Evolutionary conservation across 352 stramenopile genomes (phyloP), one percentile per base, ranked within the genome.

Genomic region (Phytopythium litorale): DNA sequence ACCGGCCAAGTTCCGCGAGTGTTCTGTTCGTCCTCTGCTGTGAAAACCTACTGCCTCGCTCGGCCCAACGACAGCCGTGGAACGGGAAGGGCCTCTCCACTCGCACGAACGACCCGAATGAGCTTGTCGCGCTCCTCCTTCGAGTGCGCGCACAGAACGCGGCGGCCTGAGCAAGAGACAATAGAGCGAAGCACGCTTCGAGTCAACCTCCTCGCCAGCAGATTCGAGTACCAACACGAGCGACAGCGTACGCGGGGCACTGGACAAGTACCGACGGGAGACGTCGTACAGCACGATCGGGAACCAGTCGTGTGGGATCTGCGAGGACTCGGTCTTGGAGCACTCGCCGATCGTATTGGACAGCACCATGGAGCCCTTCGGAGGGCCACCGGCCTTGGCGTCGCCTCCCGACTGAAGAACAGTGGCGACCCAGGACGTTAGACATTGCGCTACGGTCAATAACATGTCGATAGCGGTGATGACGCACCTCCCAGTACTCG

Each of bases 1-100:
- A 11, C 56, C 75, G n/a, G 71, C 74, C 33, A 67, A 72, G 32
- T 81, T 84, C 32, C 74, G 78, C 5, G 78, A 88, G n/a, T 85
- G 74, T 35, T 78, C 73, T 4, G 62, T 77, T 30, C 69, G 71
- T 28, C 70, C 67, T 52, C 46, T 58, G 23, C 48, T 65, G 13
- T 82, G 49, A 78, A 19, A 21, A 40, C 16, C 35, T 40, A 45
- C 38, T 45, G 1, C 16, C 16, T 45, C 16, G 1, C 38, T 40
- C 35, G 35, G 38, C 38, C 16, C 16, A n/a, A n/a, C 38, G 38
- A 45, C 38, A 18, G 38, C 8, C 38, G 38, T 7, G 16, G 9
- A 59, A 58, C 32, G 35, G 51, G 45, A 13, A 68, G 56, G 7
- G 48, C 46, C 38, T 76, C 67, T 15, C 66, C 65, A 18, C 55